Evolutionary conservation across 306 rosid species (phyloP), one percentile per base, ranked within the genome.

Genomic region (Ammopiptanthus mongolicus): DNA sequence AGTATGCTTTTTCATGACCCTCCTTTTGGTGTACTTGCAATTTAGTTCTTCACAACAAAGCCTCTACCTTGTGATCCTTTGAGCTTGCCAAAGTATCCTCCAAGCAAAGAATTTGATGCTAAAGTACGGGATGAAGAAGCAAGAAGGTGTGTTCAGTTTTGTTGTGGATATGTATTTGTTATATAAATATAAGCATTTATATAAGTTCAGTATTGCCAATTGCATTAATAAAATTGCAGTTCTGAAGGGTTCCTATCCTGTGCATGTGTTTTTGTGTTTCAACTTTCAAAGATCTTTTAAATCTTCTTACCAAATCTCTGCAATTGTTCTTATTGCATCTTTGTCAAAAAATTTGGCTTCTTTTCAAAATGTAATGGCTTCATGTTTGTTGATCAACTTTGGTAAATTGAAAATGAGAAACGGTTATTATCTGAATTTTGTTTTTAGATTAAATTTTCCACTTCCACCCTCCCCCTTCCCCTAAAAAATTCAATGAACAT

Each of bases 21-120:
- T 77, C 65, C 31, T 81, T 41, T 77, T 79, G 72, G 31, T 75
- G 39, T 63, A 29, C 57, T 73, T 78, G 53, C 14, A 11, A 72
- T 78, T 65, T 50, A 95, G 99, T 92, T 92, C 84, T 95, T 95
- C 83, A 80, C 96, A 8, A 79, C 85, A 25, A 95, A 90, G 73
- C 99, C 99, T 71, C 84, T 91, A 56, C 99, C 99, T 34, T 95
- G 99, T 77, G 99, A 95, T 87, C 96, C 99, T 25, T 89, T 91
- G 36, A 92, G 89, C 83, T 81, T 95, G 85, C 99, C 99, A 10
- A 95, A 89, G 87, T 95, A 95, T 84, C 99, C 99, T 83, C 99
- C 99, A 6, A 95, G 99, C 90, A 95, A 95, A 84, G 97, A 95
- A 90, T 85, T 95, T 81, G 99, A 95, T 83, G 96, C 96, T 17